phyloP scores from a whole-genome alignment of 495 filamentous ascomycete genomes.

The Cudoniella acicularis region DNA sequence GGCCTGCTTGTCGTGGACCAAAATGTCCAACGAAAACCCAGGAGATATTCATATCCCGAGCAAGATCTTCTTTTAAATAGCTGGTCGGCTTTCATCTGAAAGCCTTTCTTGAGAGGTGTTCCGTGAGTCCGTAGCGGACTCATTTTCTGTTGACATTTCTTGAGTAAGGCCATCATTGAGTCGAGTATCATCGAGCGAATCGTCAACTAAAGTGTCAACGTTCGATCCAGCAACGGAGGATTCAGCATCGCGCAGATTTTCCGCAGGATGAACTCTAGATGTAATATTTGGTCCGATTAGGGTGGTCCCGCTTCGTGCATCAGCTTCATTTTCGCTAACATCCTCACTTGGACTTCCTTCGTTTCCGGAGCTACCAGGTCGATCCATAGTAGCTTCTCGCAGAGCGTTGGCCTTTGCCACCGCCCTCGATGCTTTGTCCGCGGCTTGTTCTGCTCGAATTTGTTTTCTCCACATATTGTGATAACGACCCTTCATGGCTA shows the following conservation, averaged over 20 bases:
- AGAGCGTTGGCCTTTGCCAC: constrained; percentile 21
- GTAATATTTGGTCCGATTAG: constrained; percentile 4
- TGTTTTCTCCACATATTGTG: constrained; percentile 96
- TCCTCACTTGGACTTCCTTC: constrained; percentile 14
- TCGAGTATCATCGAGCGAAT: background rate
- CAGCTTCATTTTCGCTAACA: constrained; percentile 21
- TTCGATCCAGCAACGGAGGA: constrained; percentile 1
- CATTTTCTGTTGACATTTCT: background rate
- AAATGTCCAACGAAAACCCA: no score
- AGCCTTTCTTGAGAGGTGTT: background rate
- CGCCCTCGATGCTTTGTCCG: constrained; percentile 50
- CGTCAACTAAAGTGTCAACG: background rate
- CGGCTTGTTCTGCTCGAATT: constrained; percentile 80
- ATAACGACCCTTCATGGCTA: constrained; percentile 75
- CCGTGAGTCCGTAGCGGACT: background rate
- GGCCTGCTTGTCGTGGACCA: background rate
- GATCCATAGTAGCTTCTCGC: constrained; percentile 16
- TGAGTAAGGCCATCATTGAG: background rate
- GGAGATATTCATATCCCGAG: no score
- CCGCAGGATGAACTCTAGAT: background rate
- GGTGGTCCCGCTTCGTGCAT: constrained; percentile 11
- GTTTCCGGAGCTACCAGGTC: constrained; percentile 19
- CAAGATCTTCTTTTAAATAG: background rate
- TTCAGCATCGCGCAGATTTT: background rate
- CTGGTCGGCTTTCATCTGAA: background rate